These are phyloP conservation scores for Paramyrothecium roridum DNA, from an alignment of 2,329 filamentous ascomycete genomes.

Conservation along the genomic window DNA sequence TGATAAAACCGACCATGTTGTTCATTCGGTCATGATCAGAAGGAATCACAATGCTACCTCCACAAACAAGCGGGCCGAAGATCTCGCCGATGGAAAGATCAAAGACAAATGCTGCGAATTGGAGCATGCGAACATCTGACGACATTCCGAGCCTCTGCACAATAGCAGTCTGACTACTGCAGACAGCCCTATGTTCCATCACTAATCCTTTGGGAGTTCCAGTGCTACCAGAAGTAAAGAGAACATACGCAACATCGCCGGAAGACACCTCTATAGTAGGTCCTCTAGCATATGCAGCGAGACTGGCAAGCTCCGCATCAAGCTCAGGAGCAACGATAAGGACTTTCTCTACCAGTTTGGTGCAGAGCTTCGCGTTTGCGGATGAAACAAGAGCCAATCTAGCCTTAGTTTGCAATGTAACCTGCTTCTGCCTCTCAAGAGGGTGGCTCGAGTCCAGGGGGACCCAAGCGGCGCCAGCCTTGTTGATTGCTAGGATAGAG, in stretches of 20 bases:
- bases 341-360: not conserved
- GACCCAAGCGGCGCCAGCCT: slow-evolving; percentile 26
- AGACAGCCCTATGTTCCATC: slow-evolving; percentile 9
- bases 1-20: slow-evolving; percentile 3
- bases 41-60: slow-evolving; percentile 8
- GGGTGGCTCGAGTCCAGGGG: slow-evolving; percentile 34
- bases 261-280: not conserved
- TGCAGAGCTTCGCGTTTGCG: not conserved
- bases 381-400: not conserved
- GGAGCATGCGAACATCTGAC: slow-evolving; percentile 2
- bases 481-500: slow-evolving; percentile 17
- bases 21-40: slow-evolving; percentile 5
- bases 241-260: slow-evolving; percentile 3
- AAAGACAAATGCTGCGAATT: slow-evolving; percentile 10
- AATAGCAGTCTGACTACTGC: not conserved
- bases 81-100: slow-evolving; percentile 7
- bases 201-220: slow-evolving; percentile 14
- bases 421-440: slow-evolving; percentile 12
- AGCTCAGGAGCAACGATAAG: not conserved
- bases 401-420: slow-evolving; percentile 6
- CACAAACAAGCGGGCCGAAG: slow-evolving; percentile 4
- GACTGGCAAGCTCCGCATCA: not conserved
- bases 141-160: not conserved
- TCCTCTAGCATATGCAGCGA: not conserved
- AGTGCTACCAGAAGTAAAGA: slow-evolving; percentile 16